Evolutionary conservation across 352 stramenopile genomes (phyloP), one percentile per base, ranked within the genome.

Genomic region (Pythium brachiatum): DNA sequence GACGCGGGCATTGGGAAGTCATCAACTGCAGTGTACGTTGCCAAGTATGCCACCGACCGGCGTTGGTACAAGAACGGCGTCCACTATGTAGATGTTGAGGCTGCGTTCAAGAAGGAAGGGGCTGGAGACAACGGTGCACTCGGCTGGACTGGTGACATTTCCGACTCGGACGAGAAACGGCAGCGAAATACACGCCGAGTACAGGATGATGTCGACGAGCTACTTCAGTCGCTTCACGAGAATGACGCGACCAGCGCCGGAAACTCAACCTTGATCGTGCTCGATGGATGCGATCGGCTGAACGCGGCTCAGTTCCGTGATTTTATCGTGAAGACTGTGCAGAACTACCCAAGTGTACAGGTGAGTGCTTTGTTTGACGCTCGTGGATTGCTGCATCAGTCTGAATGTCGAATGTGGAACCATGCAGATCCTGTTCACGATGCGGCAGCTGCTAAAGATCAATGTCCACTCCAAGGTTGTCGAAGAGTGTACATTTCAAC

Each of bases 221-320:
- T 65, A 3, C 32, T 64, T 18, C 48, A 65, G 18, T 32, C 57
- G 0, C 39, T 70, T 6, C 55, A 70, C 25, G 34, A 57, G 1
- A 66, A 58, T 6, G 25, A 46, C 13, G 47, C 23, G 1, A 29
- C 23, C 11, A 52, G 62, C 18, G 34, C 51, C n/a, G 29, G 16
- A 15, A 53, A 47, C 15, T 47, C 57, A 1, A 66, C 69, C n/a
- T 52, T 89, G 26, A 27, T 89, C 13, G 58, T 89, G 44, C 61
- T 92, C 18, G 82, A 92, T 41, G 80, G 74, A n/a, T 92, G 82
- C 31, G 82, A 92, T 48, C 51, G 71, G 1, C 59, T 89, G 2
- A 53, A 72, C 13, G 51, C 67, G 38, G 66, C 56, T 21, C 34
- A 72, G 58, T 68, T 89, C 21, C 70, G 74, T 18, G 55, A 86